Evolutionary conservation across 78 protist genomes (phyloP).

Genomic region (Speleostelium caveatum): DNA sequence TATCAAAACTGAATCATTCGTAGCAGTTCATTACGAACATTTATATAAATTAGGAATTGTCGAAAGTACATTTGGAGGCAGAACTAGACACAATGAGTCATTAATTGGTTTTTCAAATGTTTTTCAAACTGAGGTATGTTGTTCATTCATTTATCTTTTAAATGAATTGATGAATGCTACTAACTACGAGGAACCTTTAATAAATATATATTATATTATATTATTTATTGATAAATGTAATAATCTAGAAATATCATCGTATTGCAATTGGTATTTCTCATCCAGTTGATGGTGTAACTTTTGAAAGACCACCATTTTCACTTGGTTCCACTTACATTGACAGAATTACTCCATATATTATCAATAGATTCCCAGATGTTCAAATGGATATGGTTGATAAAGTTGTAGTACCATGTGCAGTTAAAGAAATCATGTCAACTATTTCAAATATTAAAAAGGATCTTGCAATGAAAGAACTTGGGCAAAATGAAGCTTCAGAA

Average conservation of each 20-base stretch:
- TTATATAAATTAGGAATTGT: conserved; percentile 68
- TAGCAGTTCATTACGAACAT: conserved; percentile 72
- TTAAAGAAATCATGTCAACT: conserved; percentile 36
- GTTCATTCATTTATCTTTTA: not conserved
- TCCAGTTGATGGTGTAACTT: conserved; percentile 66
- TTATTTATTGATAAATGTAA: not conserved
- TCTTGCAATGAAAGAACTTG: not conserved
- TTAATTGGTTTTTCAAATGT: conserved; percentile 46
- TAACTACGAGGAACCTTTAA: not conserved
- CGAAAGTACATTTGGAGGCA: conserved; percentile 58
- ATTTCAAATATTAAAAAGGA: conserved; percentile 30
- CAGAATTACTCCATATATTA: conserved; percentile 33
- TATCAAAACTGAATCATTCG: conserved; percentile 35
- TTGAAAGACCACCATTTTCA: conserved; percentile 28
- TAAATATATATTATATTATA: not conserved
- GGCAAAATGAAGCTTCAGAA: not conserved
- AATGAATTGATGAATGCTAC: not conserved
- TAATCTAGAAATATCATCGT: conserved; percentile 28
- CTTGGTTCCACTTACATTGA: conserved; percentile 27
- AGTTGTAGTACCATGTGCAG: conserved; percentile 59
- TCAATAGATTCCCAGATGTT: conserved; percentile 77
- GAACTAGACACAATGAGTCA: conserved; percentile 65
- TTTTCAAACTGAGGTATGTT: conserved; percentile 58
- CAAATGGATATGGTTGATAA: conserved; percentile 65
- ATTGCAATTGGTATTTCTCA: conserved; percentile 63